These are phyloP conservation scores for Aspergillus wentii DNA, from an alignment of 495 filamentous ascomycete species.

Conservation along the genomic window DNA sequence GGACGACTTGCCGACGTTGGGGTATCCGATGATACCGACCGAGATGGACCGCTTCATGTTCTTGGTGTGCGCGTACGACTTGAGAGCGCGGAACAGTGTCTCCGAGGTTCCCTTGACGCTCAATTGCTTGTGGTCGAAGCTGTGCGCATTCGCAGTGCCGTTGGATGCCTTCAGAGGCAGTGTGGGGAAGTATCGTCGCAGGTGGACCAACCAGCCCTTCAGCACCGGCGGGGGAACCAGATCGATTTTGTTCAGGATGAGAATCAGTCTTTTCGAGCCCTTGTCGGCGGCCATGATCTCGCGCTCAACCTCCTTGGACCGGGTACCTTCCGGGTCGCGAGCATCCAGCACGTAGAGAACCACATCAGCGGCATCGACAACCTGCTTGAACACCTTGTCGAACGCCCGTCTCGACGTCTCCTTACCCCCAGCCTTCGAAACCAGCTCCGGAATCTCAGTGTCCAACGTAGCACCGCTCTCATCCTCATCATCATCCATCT, in stretches of 20 bases:
- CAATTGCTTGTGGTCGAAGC: constrained; percentile 86
- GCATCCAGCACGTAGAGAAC: constrained; percentile 93
- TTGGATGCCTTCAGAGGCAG: constrained; percentile 84
- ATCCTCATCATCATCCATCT: constrained; percentile 41
- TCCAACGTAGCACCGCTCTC: constrained; percentile 30
- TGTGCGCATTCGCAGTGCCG: constrained; percentile 78
- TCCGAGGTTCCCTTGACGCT: constrained; percentile 82
- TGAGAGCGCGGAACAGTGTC: constrained; percentile 84
- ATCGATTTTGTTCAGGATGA: constrained; percentile 97
- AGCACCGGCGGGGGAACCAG: constrained; percentile 77
- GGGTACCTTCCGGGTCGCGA: constrained; percentile 84
- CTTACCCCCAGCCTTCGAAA: constrained; percentile 37
- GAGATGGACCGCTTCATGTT: constrained; percentile 84
- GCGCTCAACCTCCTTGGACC: constrained; percentile 85
- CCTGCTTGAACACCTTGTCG: constrained; percentile 94
- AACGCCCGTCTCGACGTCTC: constrained; percentile 80
- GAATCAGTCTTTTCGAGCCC: constrained; percentile 83
- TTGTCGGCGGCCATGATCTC: constrained; percentile 79
- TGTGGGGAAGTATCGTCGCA: constrained; percentile 89
- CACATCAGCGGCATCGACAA: constrained; percentile 85
- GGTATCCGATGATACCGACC: constrained; percentile 93
- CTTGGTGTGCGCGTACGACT: constrained; percentile 79
- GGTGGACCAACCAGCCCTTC: constrained; percentile 76
- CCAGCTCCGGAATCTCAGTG: constrained; percentile 23
- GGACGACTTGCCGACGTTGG: constrained; percentile 95